Evolutionary conservation across 345 rosid species (phyloP), one percentile per base, ranked within the genome.

Genomic region (Syzygium aromaticum): DNA sequence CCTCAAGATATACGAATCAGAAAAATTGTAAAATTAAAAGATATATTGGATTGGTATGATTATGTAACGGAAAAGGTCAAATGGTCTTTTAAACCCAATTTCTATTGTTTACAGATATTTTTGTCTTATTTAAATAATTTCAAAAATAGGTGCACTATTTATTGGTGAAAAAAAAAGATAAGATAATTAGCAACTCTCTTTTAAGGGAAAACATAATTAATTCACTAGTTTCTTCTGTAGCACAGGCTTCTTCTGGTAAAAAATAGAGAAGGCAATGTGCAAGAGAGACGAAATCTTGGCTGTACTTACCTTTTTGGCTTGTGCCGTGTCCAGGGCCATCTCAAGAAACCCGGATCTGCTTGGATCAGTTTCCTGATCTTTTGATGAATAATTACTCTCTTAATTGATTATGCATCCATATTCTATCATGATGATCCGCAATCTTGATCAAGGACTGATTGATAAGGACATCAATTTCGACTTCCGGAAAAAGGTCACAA

Each of bases 321-420:
- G 40, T 38, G 3, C 40, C 40, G 3, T 38, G 40, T 38, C 40
- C 40, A 38, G 40, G 40, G 40, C 40, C 43, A 3, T 4, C 43
- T 40, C 5, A 6, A 6, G 43, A 40, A 4, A 40, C 43, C 43
- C 4, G 0, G 5, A 0, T 40, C 43, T 40, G 43, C 43, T 4
- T 40, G 1, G 1, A 40, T 40, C 43, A 38, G 0, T 38, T 3
- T 6, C 0, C 0, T 40, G 3, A 3, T 40, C 46, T 43, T 7
- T 43, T 43, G 46, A 43, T 7, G 46, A 43, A 43, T 5, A 43
- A 43, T 43, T 5, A 5, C 46, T 7, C 46, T 43, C 46, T 43
- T 43, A 43, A 1, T 1, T 1, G 46, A 43, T 43, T 7, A 1
- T 43, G 7, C 46, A 43, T 43, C 1, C 6, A 1, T 0, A 5